A percentile compares a stretch with the other conserved stretches of the same genome.
These are phyloP conservation scores for Neonectria ditissima DNA, from an alignment of 2,329 filamentous ascomycete species.

Conservation along the genomic window DNA sequence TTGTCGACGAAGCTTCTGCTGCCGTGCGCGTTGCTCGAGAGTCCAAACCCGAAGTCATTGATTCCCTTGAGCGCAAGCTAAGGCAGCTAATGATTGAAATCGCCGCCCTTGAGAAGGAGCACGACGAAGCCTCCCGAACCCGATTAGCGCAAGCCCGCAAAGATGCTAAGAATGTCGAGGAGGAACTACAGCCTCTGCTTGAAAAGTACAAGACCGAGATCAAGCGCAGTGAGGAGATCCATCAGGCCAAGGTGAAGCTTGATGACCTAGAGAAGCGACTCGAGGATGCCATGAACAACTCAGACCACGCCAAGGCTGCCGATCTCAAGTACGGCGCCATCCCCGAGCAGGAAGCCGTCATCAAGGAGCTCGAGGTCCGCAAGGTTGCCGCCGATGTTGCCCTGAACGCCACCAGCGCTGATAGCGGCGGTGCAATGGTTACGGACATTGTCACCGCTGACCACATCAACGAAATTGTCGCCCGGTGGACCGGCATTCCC, in stretches of 20 bases:
- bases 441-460: slow-evolving; percentile 96
- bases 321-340: slow-evolving; percentile 98
- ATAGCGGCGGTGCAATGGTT: slow-evolving; percentile 78
- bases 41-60: slow-evolving; percentile 95
- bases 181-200: slow-evolving; percentile 89
- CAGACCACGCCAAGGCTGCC: slow-evolving; percentile 87
- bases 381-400: slow-evolving; percentile 83
- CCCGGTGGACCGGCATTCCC: slow-evolving; percentile 97
- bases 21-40: slow-evolving; percentile 96
- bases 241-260: slow-evolving; percentile 94
- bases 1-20: slow-evolving; percentile 95
- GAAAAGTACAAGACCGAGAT: slow-evolving; percentile 98
- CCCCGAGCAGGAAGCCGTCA: slow-evolving; percentile 86
- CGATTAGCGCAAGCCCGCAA: slow-evolving; percentile 86
- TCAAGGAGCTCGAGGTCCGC: slow-evolving; percentile 83
- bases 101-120: slow-evolving; percentile 91
- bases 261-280: slow-evolving; percentile 91
- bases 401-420: slow-evolving; percentile 66
- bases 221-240: slow-evolving; percentile 88
- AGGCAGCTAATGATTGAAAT: slow-evolving; percentile 98
- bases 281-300: slow-evolving; percentile 89
- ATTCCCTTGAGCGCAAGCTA: slow-evolving; percentile 90
- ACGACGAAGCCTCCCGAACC: slow-evolving; percentile 89
- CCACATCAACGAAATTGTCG: slow-evolving; percentile 98
- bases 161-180: slow-evolving; percentile 93